These are phyloP conservation scores for Mucor lusitanicus DNA, from an alignment of 371 early-diverging fungal genomes.

Conservation along the genomic window DNA sequence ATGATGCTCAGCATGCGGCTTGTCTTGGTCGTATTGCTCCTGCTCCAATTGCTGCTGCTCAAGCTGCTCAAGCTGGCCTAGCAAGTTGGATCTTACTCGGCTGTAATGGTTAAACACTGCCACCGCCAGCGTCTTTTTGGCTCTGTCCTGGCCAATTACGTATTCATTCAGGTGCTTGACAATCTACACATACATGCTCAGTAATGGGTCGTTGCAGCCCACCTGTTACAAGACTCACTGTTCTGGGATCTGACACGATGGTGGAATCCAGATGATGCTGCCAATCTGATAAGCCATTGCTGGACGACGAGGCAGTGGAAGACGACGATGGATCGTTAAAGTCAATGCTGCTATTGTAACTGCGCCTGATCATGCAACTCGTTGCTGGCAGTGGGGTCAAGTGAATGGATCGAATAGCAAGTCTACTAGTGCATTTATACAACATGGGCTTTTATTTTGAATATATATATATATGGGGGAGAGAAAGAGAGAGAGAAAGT, in stretches of 20 bases:
- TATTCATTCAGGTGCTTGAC: conserved; percentile 80
- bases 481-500: not conserved
- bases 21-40: conserved; percentile 10
- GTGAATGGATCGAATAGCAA: not conserved
- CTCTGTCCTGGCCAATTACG: conserved; percentile 84
- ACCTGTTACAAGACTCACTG: conserved; percentile 1
- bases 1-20: conserved; percentile 19
- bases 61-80: conserved; percentile 29
- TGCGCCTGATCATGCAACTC: not conserved
- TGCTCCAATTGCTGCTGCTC: conserved; percentile 10
- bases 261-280: conserved; percentile 8
- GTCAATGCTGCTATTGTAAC: not conserved
- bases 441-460: not conserved
- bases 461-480: not conserved
- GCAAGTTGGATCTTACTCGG: conserved; percentile 70
- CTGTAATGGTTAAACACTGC: conserved; percentile 89
- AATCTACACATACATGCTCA: conserved; percentile 73
- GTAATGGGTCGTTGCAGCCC: not conserved
- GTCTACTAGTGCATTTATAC: not conserved
- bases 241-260: conserved; percentile 19
- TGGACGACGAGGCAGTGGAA: not conserved
- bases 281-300: not conserved
- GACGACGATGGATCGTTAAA: not conserved
- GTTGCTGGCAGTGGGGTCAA: not conserved
- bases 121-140: conserved; percentile 80